A percentile compares a stretch with the other conserved stretches of the same genome.
Conservation (phyloP, 2,329 filamentous ascomycete genomes). For the Pyrenochaeta sp. region DNA sequence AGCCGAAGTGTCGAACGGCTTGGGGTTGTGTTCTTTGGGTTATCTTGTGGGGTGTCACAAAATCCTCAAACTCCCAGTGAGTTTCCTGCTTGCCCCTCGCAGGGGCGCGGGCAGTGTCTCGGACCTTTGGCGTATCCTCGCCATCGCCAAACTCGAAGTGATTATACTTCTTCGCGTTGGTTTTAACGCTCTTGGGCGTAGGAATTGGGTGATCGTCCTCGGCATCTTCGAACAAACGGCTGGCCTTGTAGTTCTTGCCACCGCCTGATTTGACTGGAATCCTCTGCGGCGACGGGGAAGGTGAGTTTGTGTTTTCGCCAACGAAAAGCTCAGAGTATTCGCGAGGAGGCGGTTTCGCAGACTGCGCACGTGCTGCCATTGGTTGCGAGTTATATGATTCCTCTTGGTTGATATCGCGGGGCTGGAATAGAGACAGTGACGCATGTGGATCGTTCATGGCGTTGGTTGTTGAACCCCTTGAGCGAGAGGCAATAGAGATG, state of each 20-base stretch:
- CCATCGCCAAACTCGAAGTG: slow-evolving; percentile 86
- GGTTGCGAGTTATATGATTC: slow-evolving; percentile 57
- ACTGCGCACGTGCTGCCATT: slow-evolving; percentile 67
- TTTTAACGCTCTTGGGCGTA: slow-evolving; percentile 60
- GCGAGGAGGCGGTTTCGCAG: slow-evolving; percentile 75
- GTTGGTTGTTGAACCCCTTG: slow-evolving; percentile 48
- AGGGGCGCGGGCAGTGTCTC: slow-evolving; percentile 33
- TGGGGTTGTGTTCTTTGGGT: slow-evolving; percentile 70
- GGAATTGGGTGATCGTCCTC: slow-evolving; percentile 51
- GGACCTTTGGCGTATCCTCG: slow-evolving; percentile 48
- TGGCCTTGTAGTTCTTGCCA: slow-evolving; percentile 60
- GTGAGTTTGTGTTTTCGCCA: slow-evolving; percentile 55
- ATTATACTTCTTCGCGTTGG: slow-evolving; percentile 80
- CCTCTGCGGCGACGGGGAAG: slow-evolving; percentile 54
- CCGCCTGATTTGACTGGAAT: slow-evolving; percentile 54
- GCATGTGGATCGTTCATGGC: slow-evolving; percentile 63
- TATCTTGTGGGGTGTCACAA: slow-evolving; percentile 81
- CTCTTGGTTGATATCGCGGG: slow-evolving; percentile 69
- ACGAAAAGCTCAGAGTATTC: slow-evolving; percentile 75
- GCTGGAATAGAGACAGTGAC: slow-evolving; percentile 76
- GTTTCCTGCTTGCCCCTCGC: slow-evolving; percentile 67
- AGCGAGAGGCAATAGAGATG: slow-evolving; percentile 47
- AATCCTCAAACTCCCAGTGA: slow-evolving; percentile 90
- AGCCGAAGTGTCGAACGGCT: slow-evolving; percentile 77
- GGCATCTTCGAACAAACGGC: slow-evolving; percentile 66